Conservation (phyloP, 192 early-diverging fungal genomes). For the Cladochytrium replicatum region DNA sequence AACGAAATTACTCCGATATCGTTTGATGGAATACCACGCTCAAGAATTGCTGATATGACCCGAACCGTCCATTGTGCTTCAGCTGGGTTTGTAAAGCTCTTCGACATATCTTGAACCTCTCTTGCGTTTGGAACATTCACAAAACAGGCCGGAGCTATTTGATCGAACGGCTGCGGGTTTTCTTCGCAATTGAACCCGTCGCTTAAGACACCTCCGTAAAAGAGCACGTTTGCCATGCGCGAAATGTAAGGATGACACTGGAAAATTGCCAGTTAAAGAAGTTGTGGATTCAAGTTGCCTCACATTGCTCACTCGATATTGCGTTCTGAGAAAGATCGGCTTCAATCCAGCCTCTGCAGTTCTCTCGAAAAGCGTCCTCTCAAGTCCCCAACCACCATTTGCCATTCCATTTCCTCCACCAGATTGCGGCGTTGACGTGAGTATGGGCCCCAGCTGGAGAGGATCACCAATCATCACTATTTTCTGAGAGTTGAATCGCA, state of each 20-base stretch:
- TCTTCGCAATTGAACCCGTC: slow-evolving; percentile 30
- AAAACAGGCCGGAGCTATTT: slow-evolving; percentile 44
- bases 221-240: slow-evolving; percentile 47
- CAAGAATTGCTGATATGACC: slow-evolving; percentile 28
- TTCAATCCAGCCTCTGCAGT: slow-evolving; percentile 40
- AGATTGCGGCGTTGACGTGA: slow-evolving; percentile 37
- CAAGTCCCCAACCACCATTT: slow-evolving; percentile 46
- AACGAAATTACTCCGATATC: slow-evolving; percentile 61
- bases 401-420: slow-evolving; percentile 17
- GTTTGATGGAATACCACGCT: slow-evolving; percentile 25
- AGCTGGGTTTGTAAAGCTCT: slow-evolving; percentile 42
- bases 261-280: slow-evolving; percentile 2
- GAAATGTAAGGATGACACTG: slow-evolving; percentile 58
- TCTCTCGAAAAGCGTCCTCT: slow-evolving; percentile 76
- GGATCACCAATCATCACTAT: slow-evolving; percentile 84
- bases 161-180: slow-evolving; percentile 30
- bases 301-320: slow-evolving; percentile 45
- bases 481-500: slow-evolving; percentile 43
- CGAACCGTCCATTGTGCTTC: slow-evolving; percentile 39
- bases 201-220: slow-evolving; percentile 43
- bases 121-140: slow-evolving; percentile 40
- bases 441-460: slow-evolving; percentile 73
- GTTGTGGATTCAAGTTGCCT: no score
- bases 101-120: slow-evolving; percentile 36
- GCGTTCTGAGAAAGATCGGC: slow-evolving; percentile 57